A percentile compares a stretch with the other conserved stretches of the same genome.
phyloP scores from a whole-genome alignment of 2,329 filamentous ascomycete genomes.

The Fusarium euwallaceae region DNA sequence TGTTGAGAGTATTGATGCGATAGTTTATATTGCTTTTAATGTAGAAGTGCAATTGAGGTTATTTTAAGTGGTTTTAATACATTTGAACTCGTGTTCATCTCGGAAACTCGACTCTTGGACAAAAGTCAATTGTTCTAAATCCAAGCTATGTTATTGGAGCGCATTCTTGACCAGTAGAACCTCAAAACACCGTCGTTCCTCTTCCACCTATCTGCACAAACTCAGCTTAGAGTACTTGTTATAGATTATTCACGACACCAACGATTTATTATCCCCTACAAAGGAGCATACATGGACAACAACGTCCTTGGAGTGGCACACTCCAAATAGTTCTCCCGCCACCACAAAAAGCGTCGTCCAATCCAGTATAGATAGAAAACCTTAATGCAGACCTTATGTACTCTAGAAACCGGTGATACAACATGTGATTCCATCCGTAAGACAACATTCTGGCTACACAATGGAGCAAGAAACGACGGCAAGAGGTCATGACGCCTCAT shows the following conservation, averaged over 20 bases:
- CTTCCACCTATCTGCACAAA: not conserved
- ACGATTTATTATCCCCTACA: too few species aligned
- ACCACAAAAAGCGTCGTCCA: not conserved
- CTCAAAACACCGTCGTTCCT: not conserved
- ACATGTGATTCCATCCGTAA: not conserved
- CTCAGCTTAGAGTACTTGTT: not conserved
- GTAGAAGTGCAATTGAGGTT: not conserved
- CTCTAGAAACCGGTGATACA: not conserved
- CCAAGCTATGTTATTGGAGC: not conserved
- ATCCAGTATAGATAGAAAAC: constrained; percentile 11
- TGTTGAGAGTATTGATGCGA: not conserved
- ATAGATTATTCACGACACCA: not conserved
- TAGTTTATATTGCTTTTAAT: not conserved
- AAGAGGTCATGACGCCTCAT: not conserved
- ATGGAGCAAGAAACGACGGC: not conserved
- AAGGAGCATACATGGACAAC: not conserved
- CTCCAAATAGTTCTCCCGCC: constrained; percentile 1
- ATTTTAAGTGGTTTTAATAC: too few species aligned
- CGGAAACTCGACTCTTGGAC: not conserved
- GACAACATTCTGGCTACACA: not conserved
- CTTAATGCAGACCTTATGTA: constrained; percentile 12
- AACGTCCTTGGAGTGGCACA: not conserved
- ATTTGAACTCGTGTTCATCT: not conserved
- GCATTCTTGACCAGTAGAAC: not conserved
- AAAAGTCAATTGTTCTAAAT: not conserved